phyloP scores from a whole-genome alignment of 2,329 filamentous ascomycete genomes.

The Leptographium flavum region DNA sequence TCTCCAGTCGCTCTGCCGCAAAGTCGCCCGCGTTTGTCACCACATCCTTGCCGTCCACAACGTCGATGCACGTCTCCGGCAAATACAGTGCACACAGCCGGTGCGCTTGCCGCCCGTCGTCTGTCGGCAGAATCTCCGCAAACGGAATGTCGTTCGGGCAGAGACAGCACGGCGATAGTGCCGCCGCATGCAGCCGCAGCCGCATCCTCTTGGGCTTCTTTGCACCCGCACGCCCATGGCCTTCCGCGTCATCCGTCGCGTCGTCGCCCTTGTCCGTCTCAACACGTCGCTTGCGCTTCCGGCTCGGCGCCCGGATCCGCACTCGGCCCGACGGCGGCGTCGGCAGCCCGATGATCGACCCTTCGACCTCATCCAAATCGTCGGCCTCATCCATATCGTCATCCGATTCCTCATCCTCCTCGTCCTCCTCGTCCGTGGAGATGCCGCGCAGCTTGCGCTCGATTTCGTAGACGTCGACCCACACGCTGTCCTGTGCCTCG shows the following conservation, averaged over 20 bases:
- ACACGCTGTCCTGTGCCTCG: conserved; percentile 89
- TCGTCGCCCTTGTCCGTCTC: conserved; percentile 24
- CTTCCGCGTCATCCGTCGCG: background rate
- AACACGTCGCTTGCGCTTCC: conserved; percentile 39
- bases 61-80: conserved; percentile 78
- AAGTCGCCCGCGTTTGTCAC: conserved; percentile 71
- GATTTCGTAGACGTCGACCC: conserved; percentile 93
- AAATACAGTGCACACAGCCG: conserved; percentile 81
- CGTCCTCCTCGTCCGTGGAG: conserved; percentile 69
- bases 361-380: conserved; percentile 44
- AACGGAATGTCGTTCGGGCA: conserved; percentile 83
- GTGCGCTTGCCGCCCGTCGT: conserved; percentile 78
- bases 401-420: conserved; percentile 51
- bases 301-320: conserved; percentile 22
- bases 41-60: conserved; percentile 53
- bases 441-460: conserved; percentile 88
- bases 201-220: conserved; percentile 61
- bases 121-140: conserved; percentile 71
- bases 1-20: conserved; percentile 71
- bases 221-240: background rate
- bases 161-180: conserved; percentile 55
- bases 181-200: conserved; percentile 38
- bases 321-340: conserved; percentile 56
- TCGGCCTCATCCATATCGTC: conserved; percentile 44
- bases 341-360: conserved; percentile 52